phyloP scores from a whole-genome alignment of 179 eudicot species.

The Vitellaria paradoxa region DNA sequence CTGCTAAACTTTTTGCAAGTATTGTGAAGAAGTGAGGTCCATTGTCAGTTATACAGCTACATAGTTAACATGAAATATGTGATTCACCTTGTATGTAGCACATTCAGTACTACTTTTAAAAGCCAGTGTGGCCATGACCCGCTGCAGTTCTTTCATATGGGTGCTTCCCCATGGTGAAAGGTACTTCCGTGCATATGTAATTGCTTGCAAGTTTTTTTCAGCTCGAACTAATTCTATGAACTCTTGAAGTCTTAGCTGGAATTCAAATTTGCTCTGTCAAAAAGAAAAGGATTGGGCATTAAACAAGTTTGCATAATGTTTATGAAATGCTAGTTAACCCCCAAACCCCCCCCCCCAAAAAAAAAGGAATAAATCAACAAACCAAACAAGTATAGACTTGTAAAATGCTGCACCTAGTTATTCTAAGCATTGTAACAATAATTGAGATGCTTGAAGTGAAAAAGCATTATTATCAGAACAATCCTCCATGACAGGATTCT shows the following conservation, averaged over 20 bases:
- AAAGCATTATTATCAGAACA: neutral
- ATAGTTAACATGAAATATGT: neutral
- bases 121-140: conserved; percentile 87
- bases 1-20: too few species aligned
- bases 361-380: too few species aligned
- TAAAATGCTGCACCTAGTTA: neutral
- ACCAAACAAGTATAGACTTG: too few species aligned
- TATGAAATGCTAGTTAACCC: too few species aligned
- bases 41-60: neutral
- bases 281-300: conserved; percentile 17
- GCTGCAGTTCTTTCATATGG: conserved; percentile 93
- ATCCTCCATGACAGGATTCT: neutral
- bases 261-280: conserved; percentile 89
- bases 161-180: conserved; percentile 91
- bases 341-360: too few species aligned
- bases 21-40: neutral
- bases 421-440: neutral
- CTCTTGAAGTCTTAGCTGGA: conserved; percentile 96
- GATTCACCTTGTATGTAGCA: conserved; percentile 77
- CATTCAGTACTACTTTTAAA: conserved; percentile 88
- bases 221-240: conserved; percentile 93
- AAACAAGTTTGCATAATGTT: conserved; percentile 11
- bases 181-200: conserved; percentile 81
- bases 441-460: neutral
- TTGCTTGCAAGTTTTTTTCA: conserved; percentile 69